Percentiles rank a stretch among this genome's conserved stretches.
phyloP scores from a whole-genome alignment of 768 basidiomycete genomes.

The Lactifluus subvellereus region DNA sequence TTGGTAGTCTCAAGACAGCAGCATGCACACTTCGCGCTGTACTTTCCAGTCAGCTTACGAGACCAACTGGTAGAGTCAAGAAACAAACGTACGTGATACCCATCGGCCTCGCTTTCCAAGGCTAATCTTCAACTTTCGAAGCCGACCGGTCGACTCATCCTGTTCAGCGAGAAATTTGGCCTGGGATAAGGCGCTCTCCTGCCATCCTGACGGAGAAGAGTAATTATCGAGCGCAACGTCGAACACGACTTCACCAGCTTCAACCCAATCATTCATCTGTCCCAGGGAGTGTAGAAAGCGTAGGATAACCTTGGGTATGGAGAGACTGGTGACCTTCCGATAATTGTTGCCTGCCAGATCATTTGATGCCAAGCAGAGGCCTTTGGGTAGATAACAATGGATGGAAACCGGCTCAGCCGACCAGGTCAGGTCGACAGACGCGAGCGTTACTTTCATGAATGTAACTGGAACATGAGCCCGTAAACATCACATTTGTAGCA shows the following conservation, averaged over 20 bases:
- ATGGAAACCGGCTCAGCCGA: conserved; percentile 48
- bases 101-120: conserved; percentile 4
- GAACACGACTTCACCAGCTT: conserved; percentile 48
- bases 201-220: conserved; percentile 53
- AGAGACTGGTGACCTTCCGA: conserved; percentile 56
- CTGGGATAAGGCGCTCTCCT: conserved; percentile 46
- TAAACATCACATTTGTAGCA: neutral
- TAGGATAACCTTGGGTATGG: conserved; percentile 44
- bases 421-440: conserved; percentile 51
- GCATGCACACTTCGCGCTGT: conserved; percentile 10
- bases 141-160: conserved; percentile 63
- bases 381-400: conserved; percentile 49
- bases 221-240: conserved; percentile 68
- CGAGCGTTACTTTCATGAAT: conserved; percentile 65
- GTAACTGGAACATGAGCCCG: conserved; percentile 53
- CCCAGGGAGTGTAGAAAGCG: conserved; percentile 45
- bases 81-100: neutral
- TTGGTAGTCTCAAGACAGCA: conserved; percentile 11
- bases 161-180: conserved; percentile 61
- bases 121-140: conserved; percentile 43
- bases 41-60: neutral
- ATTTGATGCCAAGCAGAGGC: conserved; percentile 64
- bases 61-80: neutral
- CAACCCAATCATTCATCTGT: conserved; percentile 53
- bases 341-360: conserved; percentile 67